These are phyloP conservation scores for Macrophomina pseudophaseolina DNA, from an alignment of 2,329 filamentous ascomycete species.

Conservation along the genomic window DNA sequence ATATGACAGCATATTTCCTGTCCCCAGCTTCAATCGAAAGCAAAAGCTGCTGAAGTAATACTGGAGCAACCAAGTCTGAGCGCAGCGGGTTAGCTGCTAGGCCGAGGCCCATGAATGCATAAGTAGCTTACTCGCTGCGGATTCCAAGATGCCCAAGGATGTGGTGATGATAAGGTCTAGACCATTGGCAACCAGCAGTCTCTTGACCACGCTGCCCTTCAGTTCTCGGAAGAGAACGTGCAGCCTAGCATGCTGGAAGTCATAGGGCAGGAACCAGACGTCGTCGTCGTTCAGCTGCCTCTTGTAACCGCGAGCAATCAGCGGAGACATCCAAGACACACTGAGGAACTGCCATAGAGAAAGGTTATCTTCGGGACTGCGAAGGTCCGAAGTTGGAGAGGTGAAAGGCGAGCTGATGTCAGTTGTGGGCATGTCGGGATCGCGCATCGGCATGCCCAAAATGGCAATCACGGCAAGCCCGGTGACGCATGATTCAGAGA, in stretches of 20 bases:
- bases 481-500: constrained; percentile 17
- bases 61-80: constrained; percentile 57
- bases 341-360: constrained; percentile 83
- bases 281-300: constrained; percentile 76
- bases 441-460: constrained; percentile 72
- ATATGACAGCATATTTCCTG: constrained; percentile 63
- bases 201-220: constrained; percentile 71
- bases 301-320: constrained; percentile 69
- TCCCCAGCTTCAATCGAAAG: constrained; percentile 66
- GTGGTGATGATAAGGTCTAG: constrained; percentile 76
- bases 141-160: constrained; percentile 66
- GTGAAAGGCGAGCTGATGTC: constrained; percentile 66
- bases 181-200: constrained; percentile 76
- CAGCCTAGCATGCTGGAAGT: constrained; percentile 79
- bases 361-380: constrained; percentile 79
- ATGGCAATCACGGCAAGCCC: constrained; percentile 57
- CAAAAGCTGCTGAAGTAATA: constrained; percentile 75
- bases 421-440: constrained; percentile 58
- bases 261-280: constrained; percentile 78
- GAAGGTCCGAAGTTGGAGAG: constrained; percentile 62
- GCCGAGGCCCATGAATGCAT: background rate
- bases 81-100: background rate
- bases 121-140: constrained; percentile 54
- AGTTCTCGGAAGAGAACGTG: constrained; percentile 77
- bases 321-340: constrained; percentile 79